Base-by-base conservation (phyloP, 192 early-diverging fungal species). In the Coemansia sp. region DNA sequence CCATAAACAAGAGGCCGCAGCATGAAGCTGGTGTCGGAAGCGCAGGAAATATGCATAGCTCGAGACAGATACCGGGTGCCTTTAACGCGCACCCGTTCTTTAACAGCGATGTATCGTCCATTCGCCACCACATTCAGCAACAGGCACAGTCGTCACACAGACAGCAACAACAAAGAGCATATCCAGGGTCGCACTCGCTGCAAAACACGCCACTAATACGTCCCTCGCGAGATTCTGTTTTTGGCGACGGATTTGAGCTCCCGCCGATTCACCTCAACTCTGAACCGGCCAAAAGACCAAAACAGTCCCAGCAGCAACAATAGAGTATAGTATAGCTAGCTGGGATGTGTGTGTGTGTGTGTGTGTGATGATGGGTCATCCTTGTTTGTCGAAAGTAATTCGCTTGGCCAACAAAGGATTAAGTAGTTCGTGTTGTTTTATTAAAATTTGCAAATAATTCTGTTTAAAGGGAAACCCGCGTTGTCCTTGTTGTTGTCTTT, bases 151-250 rank as follows among this genome's bases (percentile, higher is more conserved):
- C 24, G 23, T 16, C 23, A 24, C 10, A 21, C 15, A 26, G 24
- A 48, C 51, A 53, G 9, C 51, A 68, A 33, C 12, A 43, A 49
- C 73, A 69, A 24, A 55, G 26, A n/a, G 35, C 36, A 41, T 56
- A 56, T 36, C 36, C 33, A 57, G 21, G 66, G 14, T 59, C 67
- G 0, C 76, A 73, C 16, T 75, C 78, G 6, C 58, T 81, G 59
- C 78, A 81, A 44, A 64, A 62, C 52, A 81, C 78, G 6, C 78
- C 78, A 56, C 52, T 75, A 46, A 81, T 81, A 59, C 78, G 69
- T 10, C 78, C 78, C 4, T 34, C 34, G 8, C 68, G 59, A 45
- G 72, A 74, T 9, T 63, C 48, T 6, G 41, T 53, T 26, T 38
- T 49, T 6, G 35, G 34, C 12, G 71, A 73, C 9, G 66, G 59